Conservation (phyloP, 108 stramenopile genomes). For the Nitzschia inconspicua region DNA sequence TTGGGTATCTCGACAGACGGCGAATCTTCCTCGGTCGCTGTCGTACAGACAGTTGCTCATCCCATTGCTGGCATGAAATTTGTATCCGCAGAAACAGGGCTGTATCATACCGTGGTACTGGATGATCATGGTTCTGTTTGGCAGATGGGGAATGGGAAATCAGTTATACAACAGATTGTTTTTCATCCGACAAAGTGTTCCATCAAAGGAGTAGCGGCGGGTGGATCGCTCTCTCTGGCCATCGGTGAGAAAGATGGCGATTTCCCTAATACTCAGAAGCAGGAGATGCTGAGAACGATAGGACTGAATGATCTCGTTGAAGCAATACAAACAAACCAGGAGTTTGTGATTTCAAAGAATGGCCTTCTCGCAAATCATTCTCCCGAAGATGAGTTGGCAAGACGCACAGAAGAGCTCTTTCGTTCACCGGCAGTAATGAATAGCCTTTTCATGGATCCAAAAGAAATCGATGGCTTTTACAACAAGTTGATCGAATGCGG, state of each 20-base stretch:
- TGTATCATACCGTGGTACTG: conserved; percentile 45
- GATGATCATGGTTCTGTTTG: conserved; percentile 64
- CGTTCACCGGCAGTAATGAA: conserved; percentile 60
- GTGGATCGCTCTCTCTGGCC: conserved; percentile 49
- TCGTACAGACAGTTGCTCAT: conserved; percentile 32
- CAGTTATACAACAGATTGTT: conserved; percentile 8
- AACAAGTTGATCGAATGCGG: conserved; percentile 26
- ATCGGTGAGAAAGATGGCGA: too few relatives aligned
- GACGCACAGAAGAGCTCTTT: conserved; percentile 57
- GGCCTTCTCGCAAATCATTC: not conserved
- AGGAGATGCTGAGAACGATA: not conserved
- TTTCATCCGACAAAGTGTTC: conserved; percentile 26
- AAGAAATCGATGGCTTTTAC: conserved; percentile 55
- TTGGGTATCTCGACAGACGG: conserved; percentile 26
- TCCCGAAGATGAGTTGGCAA: conserved; percentile 39
- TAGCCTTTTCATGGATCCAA: conserved; percentile 61
- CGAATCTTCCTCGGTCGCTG: not conserved
- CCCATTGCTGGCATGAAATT: conserved; percentile 38
- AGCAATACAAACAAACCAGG: conserved; percentile 29
- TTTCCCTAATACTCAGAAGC: too few relatives aligned
- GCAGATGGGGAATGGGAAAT: conserved; percentile 30
- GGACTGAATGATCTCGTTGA: conserved; percentile 37
- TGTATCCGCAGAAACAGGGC: conserved; percentile 53
- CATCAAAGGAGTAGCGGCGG: conserved; percentile 62
- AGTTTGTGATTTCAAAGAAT: too few relatives aligned